Evolutionary conservation across 805 yeast species (phyloP), one percentile per base, ranked within the genome.

Genomic region (Pachysolen tannophilus): DNA sequence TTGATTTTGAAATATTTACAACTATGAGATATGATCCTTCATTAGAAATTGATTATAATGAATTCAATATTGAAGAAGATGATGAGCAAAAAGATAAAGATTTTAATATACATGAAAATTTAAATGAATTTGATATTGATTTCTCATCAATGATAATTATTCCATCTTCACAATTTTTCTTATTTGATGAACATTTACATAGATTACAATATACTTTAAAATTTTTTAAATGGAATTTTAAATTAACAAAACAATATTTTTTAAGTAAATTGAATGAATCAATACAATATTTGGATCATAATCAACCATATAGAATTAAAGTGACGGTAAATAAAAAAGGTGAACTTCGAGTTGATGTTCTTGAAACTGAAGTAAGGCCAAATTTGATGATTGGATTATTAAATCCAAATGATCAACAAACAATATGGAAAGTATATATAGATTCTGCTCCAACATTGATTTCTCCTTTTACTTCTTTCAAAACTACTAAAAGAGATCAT

Each of bases 401-500:
- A n/a, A 19, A 19, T 13, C 25, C 16, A 11, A 23, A 20, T 2
- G 17, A 34, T 8, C 27, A 18, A 17, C 33, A 30, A 5, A 16
- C 16, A 8, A 38, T 55, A 0, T 87, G 82, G 78, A 72, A 66
- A 15, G 75, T 86, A 0, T 76, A 73, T 46, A 47, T 87, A 4
- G 90, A 82, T 50, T 49, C 61, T 0, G 55, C 64, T 20, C 63
- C 75, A 1, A 65, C 72, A 1, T 43, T 67, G 29, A 68, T 75
- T 2, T 74, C 94, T 2, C 83, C 84, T 2, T 84, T 82, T 56
- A 85, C 95, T 0, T 79, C 94, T 4, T 82, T 87, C 59, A 90
- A 90, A 53, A 90, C 97, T 0, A 83, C 96, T 0, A 57, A 64
- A 17, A 65, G 98, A 42, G 61, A 60, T 3, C 73, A 67, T 30